Evolutionary conservation across 768 basidiomycete genomes (phyloP), one percentile per base, ranked within the genome.

Genomic region (Coprinopsis cinerea): DNA sequence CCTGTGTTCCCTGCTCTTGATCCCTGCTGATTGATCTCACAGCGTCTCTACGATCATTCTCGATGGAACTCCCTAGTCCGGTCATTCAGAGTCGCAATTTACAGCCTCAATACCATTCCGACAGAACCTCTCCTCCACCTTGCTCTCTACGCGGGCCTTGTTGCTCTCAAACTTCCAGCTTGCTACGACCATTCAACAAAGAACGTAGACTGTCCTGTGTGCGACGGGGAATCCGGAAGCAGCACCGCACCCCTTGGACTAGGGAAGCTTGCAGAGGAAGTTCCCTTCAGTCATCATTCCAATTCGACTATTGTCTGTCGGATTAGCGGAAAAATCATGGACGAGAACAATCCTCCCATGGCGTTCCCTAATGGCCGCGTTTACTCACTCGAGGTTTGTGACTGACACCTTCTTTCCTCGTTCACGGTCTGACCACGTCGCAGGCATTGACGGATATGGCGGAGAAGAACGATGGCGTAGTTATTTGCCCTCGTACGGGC

Each of bases 231-330:
- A 34, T 67, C 68, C 10, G 69, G 62, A n/a, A 51, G 50, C 28
- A 49, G 47, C 47, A 36, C 25, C 20, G 17, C 41, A 20, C 67
- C 72, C 32, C 66, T 78, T 1, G 81, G 83, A 20, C 72, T 94
- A 7, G 83, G 85, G 18, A 73, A 77, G 52, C 78, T 99, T 6
- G 91, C 88, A 11, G 72, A 76, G 49, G 89, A 92, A 55, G 92
- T 97, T 0, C 94, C 96, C 1, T 83, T 79, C 61, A 90, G 88
- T 57, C 94, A 98, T 68, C 93, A 98, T 63, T 83, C 86, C 34
- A 97, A 95, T 61, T 95, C 92, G 18, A 95, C 91, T 0, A 90
- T 99, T 48, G 94, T 98, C 14, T 98, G 96, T 62, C 69, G 82
- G 46, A 77, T 97, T 59, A 92, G 80, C 54, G 93, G 95, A 22